Evolutionary conservation across 2,329 filamentous ascomycete genomes (phyloP).

Genomic region (Colletotrichum tanaceti): DNA sequence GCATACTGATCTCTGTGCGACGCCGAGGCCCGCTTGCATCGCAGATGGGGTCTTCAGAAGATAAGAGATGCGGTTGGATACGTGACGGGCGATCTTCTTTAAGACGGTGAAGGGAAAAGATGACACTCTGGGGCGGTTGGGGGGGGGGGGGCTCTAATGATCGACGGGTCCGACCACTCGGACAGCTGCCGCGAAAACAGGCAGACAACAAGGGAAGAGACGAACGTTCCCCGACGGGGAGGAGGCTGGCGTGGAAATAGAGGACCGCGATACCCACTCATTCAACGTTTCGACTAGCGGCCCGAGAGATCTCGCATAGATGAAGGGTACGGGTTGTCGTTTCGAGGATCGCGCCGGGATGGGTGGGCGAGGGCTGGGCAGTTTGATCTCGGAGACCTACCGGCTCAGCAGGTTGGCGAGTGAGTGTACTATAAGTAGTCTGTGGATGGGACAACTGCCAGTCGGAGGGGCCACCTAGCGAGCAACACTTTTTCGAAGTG

Average conservation of each 20-base stretch:
- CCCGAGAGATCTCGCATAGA: conserved; percentile 39
- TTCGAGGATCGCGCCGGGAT: conserved; percentile 31
- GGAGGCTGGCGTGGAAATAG: conserved; percentile 35
- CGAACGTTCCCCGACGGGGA: conserved; percentile 21
- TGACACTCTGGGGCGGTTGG: conserved; percentile 10
- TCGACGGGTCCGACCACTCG: conserved; percentile 31
- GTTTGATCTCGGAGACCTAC: conserved; percentile 24
- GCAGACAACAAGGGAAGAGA: conserved; percentile 7
- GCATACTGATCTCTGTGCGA: conserved; percentile 36
- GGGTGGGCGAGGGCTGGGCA: conserved; percentile 6
- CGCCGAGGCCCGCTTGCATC: conserved; percentile 34
- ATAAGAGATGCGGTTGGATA: conserved; percentile 22
- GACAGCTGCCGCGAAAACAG: conserved; percentile 27
- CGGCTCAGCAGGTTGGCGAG: conserved; percentile 30
- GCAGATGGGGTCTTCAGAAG: conserved; percentile 34
- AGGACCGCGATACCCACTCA: conserved; percentile 36
- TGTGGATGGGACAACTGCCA: conserved; percentile 12
- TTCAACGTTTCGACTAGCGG: conserved; percentile 38
- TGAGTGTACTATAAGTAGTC: too few species aligned
- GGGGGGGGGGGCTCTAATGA: conserved; percentile 10
- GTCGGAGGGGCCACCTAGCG: conserved; percentile 22
- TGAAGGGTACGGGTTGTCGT: conserved; percentile 27
- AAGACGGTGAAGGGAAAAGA: conserved; percentile 10
- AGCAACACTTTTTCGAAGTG: background rate
- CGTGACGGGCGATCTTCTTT: conserved; percentile 37